Evolutionary conservation across 805 yeast genomes (phyloP), one percentile per base, ranked within the genome.

Genomic region (Saturnispora mendoncae): DNA sequence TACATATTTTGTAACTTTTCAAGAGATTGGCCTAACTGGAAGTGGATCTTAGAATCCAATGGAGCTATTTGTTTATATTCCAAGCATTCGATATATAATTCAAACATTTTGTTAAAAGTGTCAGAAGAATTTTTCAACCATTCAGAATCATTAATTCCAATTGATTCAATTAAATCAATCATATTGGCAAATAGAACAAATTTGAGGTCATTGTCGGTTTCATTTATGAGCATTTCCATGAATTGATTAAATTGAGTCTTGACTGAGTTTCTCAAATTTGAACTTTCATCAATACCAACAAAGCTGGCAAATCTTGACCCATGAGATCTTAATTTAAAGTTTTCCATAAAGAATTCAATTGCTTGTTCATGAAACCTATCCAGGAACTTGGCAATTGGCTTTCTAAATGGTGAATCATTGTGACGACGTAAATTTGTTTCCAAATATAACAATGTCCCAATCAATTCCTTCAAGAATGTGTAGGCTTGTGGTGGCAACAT

Each of bases 401-500:
- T 71, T 49, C 98, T 71, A 68, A 92, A 88, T 3, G 97, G 97
- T 1, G 97, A 85, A 32, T 69, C 70, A 43, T 85, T 84, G 47
- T 84, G 85, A 18, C 96, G 78, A 43, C 95, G 81, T 51, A 92
- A 66, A 46, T 80, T 81, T 3, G 81, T 77, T 60, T 92, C 98
- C 53, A 92, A 65, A 44, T 76, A 78, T 48, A 81, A 74, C 43
- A 92, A 71, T 4, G 90, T 80, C 41, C 71, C 72, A 52, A 92
- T 72, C 42, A 92, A 71, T 51, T 87, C 95, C 39, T 85, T 90
- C 78, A 94, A 77, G 53, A 86, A 92, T 15, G 90, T 81, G 60
- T 78, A 84, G 0, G 98, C 98, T 47, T 85, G 84, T 2, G 95
- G 78, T 0, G 99, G 99, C 25, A 92, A 64, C 48, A 87, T 66